Evolutionary conservation across 1,139 yeast genomes (phyloP), one percentile per base, ranked within the genome.

Genomic region (Yamadazyma jaroonii): DNA sequence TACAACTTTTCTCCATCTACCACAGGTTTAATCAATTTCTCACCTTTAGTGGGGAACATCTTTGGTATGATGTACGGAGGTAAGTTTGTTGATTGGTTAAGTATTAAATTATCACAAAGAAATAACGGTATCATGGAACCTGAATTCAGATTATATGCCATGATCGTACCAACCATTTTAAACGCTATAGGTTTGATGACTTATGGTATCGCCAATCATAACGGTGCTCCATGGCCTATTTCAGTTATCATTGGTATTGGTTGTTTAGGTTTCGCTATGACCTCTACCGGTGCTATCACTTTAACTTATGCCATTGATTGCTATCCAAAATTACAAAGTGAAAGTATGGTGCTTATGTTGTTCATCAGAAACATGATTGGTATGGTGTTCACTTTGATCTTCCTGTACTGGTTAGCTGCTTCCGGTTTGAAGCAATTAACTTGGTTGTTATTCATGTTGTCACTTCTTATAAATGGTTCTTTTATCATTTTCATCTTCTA

Each of bases 231-330:
- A 38, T 79, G 84, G 84, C 64, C 77, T 28, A 62, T 77, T 14
- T 60, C 75, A 0, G 75, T 75, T 7, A 67, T 77, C 3, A 43
- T 79, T 38, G 83, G 83, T 3, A 65, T 75, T 51, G 77, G 56
- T 30, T 54, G 73, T 33, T 66, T 80, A 47, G 85, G 83, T 0
- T 76, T 79, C 49, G 74, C 82, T 31, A 74, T 76, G 72, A 68
- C 75, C 33, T 63, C 81, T 13, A 68, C 77, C 3, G 84, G 84
- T 26, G 77, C 78, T 5, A 62, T 79, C 38, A 63, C 74, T 37
- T 64, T 79, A 52, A 71, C 82, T 1, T 80, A 80, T 49, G 67
- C 78, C 7, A 67, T 78, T 34, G 86, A 80, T 45, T 66, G 76
- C 43, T 79, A 79, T 49, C 80, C 79, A 23, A 71, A 73, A 28